A percentile compares a stretch with the other conserved stretches of the same genome.
Evolutionary conservation across 768 basidiomycete genomes (phyloP).

Genomic region (Lanmaoa pseudosensibilis): DNA sequence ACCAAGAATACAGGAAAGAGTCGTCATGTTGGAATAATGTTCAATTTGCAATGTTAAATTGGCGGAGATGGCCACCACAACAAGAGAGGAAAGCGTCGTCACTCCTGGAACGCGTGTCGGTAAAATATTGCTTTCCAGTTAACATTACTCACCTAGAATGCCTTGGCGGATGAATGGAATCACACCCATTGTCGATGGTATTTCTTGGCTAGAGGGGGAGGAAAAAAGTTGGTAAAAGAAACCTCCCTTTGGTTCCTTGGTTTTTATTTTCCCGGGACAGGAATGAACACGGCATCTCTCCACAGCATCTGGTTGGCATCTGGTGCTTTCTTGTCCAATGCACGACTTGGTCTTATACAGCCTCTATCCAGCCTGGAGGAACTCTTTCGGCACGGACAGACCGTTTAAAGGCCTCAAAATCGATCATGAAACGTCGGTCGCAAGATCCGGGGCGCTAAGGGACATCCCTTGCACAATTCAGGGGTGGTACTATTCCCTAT

Average conservation of each 20-base stretch:
- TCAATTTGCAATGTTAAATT: constrained; percentile 25
- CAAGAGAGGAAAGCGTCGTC: constrained; percentile 26
- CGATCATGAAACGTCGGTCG: not conserved
- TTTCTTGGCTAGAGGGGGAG: not conserved
- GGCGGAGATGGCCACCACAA: constrained; percentile 33
- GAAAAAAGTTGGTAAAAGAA: not conserved
- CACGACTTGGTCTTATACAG: not conserved
- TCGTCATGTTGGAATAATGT: constrained; percentile 7
- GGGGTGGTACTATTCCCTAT: too few relatives aligned
- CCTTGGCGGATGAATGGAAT: constrained; percentile 17
- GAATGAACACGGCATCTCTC: not conserved
- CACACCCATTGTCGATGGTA: constrained; percentile 13
- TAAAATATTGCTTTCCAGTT: not conserved
- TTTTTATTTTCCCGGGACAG: constrained; percentile 14
- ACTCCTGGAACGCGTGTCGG: constrained; percentile 13
- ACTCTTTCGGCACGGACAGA: not conserved
- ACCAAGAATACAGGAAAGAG: constrained; percentile 28
- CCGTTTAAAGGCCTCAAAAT: not conserved
- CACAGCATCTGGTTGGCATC: too few relatives aligned
- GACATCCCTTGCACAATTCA: not conserved
- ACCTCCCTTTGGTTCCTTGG: not conserved
- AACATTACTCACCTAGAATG: constrained; percentile 22
- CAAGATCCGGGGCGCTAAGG: not conserved
- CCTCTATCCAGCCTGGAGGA: too few relatives aligned
- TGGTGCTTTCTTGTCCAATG: not conserved